phyloP scores from a whole-genome alignment of 2,329 filamentous ascomycete species.

The Plenodomus biglobosus region DNA sequence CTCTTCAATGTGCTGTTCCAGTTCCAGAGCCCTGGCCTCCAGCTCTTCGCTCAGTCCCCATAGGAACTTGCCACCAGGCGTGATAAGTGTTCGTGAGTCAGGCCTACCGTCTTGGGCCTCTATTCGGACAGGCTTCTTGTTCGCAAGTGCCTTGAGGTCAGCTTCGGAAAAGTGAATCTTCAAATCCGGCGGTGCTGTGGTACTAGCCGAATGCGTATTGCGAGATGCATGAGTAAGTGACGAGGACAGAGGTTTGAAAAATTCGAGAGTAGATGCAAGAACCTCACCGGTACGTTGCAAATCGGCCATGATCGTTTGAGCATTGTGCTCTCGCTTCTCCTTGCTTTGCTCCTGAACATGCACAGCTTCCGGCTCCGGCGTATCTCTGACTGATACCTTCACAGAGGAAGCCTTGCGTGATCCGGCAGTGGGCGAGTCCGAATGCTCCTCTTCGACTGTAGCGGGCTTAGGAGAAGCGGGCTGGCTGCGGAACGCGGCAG shows the following conservation, averaged over 20 bases:
- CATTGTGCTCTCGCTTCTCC: slow-evolving; percentile 34
- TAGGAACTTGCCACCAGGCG: slow-evolving; percentile 75
- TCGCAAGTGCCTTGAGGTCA: slow-evolving; percentile 54
- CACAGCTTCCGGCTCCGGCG: slow-evolving; percentile 30
- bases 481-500: slow-evolving; percentile 27
- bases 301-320: slow-evolving; percentile 44
- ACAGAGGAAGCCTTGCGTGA: slow-evolving; percentile 21
- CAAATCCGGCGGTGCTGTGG: slow-evolving; percentile 38
- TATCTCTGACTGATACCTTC: slow-evolving; percentile 24
- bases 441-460: slow-evolving; percentile 32
- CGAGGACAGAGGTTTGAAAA: slow-evolving; percentile 47
- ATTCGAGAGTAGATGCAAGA: slow-evolving; percentile 44
- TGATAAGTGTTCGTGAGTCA: slow-evolving; percentile 66
- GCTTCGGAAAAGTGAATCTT: slow-evolving; percentile 44
- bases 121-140: slow-evolving; percentile 55
- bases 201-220: slow-evolving; percentile 15
- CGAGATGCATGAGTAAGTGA: slow-evolving; percentile 37
- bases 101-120: slow-evolving; percentile 47
- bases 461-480: slow-evolving; percentile 34
- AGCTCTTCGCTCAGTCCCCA: slow-evolving; percentile 69
- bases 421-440: slow-evolving; percentile 14
- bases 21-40: slow-evolving; percentile 68
- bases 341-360: slow-evolving; percentile 29
- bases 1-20: slow-evolving; percentile 58
- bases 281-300: slow-evolving; percentile 45